phyloP scores from a whole-genome alignment of 2,329 filamentous ascomycete genomes.

The Apiospora malaysiana region DNA sequence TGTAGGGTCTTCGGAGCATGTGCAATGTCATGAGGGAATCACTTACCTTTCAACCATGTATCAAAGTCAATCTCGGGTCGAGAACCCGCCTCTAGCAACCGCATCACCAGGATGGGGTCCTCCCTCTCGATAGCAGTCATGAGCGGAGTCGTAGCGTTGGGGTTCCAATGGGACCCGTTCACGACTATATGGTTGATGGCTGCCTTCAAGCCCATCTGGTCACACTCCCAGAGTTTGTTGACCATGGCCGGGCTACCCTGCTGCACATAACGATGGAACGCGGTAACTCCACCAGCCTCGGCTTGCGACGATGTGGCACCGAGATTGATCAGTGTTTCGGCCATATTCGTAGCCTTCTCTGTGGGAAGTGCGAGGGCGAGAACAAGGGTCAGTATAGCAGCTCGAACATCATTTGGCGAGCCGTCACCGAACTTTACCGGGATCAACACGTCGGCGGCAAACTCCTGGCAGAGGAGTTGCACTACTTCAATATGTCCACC shows the following conservation, averaged over 20 bases:
- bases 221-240: conserved; percentile 57
- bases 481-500: conserved; percentile 74
- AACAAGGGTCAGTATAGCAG: conserved; percentile 71
- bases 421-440: conserved; percentile 67
- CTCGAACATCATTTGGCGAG: conserved; percentile 30
- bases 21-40: not conserved
- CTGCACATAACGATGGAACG: conserved; percentile 69
- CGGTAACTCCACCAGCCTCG: conserved; percentile 68
- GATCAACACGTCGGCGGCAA: conserved; percentile 77
- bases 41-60: conserved; percentile 63
- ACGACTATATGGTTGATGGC: conserved; percentile 71
- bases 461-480: conserved; percentile 71
- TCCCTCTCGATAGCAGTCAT: conserved; percentile 62
- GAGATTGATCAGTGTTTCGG: conserved; percentile 66
- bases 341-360: conserved; percentile 70
- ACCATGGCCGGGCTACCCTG: conserved; percentile 54
- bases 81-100: conserved; percentile 69
- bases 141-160: conserved; percentile 55
- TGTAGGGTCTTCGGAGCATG: not conserved
- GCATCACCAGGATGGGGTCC: conserved; percentile 59
- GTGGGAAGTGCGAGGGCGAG: conserved; percentile 70
- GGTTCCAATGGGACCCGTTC: conserved; percentile 26
- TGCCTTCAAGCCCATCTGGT: conserved; percentile 64
- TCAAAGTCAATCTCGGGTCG: conserved; percentile 65
- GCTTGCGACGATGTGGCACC: conserved; percentile 78